These are phyloP conservation scores for Chlamydomonas schloesseri DNA, from an alignment of 139 green algal genomes.

Conservation along the genomic window DNA sequence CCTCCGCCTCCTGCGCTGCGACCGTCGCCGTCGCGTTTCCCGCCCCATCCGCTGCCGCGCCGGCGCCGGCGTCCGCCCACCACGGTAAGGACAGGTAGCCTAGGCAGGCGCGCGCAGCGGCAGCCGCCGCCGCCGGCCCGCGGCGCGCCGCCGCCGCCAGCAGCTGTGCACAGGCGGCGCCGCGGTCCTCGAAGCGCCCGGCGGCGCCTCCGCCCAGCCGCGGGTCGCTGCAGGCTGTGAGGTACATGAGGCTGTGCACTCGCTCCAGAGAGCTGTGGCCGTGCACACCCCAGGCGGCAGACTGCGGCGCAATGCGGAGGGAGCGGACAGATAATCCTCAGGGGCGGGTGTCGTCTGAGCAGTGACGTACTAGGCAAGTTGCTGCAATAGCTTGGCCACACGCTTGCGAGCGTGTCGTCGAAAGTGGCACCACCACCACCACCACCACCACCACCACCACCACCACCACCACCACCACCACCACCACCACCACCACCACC, in stretches of 20 bases:
- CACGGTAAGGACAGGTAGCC: neutral
- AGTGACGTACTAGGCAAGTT: too few relatives aligned
- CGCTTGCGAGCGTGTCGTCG: too few relatives aligned
- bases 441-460: too few relatives aligned
- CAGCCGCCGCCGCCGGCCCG: constrained; percentile 11
- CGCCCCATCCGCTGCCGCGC: neutral
- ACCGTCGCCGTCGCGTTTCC: neutral
- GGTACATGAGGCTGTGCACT: constrained; percentile 46
- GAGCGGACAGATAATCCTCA: too few relatives aligned
- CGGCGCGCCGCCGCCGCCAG: constrained; percentile 32
- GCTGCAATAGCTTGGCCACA: too few relatives aligned
- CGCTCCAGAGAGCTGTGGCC: constrained; percentile 50
- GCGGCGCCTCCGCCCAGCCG: neutral
- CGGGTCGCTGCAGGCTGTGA: constrained; percentile 42
- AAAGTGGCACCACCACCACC: too few relatives aligned
- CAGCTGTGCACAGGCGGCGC: constrained; percentile 28
- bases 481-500: too few relatives aligned
- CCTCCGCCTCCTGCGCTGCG: neutral
- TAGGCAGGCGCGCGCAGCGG: constrained; percentile 6
- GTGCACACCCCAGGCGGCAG: constrained; percentile 42
- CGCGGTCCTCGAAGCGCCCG: constrained; percentile 31
- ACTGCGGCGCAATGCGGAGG: too few relatives aligned
- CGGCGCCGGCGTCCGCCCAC: neutral
- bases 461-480: too few relatives aligned
- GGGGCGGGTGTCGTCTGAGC: too few relatives aligned